These are phyloP conservation scores for Daedaleopsis nitida DNA, from an alignment of 768 basidiomycete genomes.

Conservation along the genomic window DNA sequence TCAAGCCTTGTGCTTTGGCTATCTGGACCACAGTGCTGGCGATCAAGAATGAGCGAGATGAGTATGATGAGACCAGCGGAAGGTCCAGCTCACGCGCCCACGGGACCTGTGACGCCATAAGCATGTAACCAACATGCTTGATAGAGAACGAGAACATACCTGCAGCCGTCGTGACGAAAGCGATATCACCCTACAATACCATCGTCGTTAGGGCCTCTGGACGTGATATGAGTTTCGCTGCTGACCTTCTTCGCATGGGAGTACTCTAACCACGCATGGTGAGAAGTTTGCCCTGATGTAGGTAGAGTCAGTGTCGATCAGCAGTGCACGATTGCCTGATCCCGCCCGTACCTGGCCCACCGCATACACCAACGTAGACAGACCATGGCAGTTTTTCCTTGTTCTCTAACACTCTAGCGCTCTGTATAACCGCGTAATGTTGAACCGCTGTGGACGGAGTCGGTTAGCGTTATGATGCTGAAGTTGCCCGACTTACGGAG, in stretches of 20 bases:
- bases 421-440: conserved; percentile 40
- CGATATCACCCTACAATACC: conserved; percentile 44
- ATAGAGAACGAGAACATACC: conserved; percentile 25
- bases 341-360: conserved; percentile 38
- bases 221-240: too few relatives aligned
- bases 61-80: not conserved
- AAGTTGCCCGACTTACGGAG: conserved; percentile 17
- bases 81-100: conserved; percentile 55
- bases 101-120: conserved; percentile 37
- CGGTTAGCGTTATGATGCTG: too few relatives aligned
- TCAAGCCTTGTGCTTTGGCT: conserved; percentile 46
- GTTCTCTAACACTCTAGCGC: conserved; percentile 38
- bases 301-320: not conserved
- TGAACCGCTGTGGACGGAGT: conserved; percentile 34
- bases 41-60: not conserved
- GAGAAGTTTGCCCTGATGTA: conserved; percentile 34
- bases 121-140: not conserved
- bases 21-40: conserved; percentile 39
- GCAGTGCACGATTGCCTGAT: too few relatives aligned
- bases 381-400: conserved; percentile 50
- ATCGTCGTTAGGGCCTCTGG: too few relatives aligned
- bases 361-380: conserved; percentile 49
- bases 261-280: conserved; percentile 44
- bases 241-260: conserved; percentile 43
- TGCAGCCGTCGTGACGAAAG: conserved; percentile 49